Evolutionary conservation across 2,329 filamentous ascomycete genomes (phyloP).

Genomic region (Orbilia brochopaga): DNA sequence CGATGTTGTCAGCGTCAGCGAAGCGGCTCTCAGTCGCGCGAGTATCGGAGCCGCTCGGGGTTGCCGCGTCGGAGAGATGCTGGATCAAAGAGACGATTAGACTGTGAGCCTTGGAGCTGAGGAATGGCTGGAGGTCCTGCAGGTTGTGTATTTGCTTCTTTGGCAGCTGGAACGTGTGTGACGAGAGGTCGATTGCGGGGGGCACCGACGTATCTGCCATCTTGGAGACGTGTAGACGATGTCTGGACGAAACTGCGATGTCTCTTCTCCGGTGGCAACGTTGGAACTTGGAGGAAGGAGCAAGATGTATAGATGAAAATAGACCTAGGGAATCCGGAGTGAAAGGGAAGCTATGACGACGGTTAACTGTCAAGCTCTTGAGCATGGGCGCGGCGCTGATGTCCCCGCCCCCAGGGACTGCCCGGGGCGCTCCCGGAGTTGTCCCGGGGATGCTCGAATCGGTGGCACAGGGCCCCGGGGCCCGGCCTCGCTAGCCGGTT

Average conservation of each 20-base stretch:
- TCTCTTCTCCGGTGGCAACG: not conserved
- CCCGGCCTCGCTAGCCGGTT: no score
- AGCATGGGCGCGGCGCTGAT: slow-evolving; percentile 7
- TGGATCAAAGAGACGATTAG: slow-evolving; percentile 87
- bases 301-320: slow-evolving; percentile 1
- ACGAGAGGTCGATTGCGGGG: slow-evolving; percentile 34
- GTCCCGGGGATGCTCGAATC: not conserved
- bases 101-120: slow-evolving; percentile 79
- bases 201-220: slow-evolving; percentile 23
- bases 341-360: slow-evolving; percentile 18
- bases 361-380: slow-evolving; percentile 9
- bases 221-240: not conserved
- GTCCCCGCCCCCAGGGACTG: slow-evolving; percentile 17
- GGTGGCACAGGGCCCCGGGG: not conserved
- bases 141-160: slow-evolving; percentile 83
- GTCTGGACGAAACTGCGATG: not conserved
- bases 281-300: not conserved
- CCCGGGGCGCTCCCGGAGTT: not conserved
- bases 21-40: slow-evolving; percentile 62
- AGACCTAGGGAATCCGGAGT: not conserved
- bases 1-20: slow-evolving; percentile 59
- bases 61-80: slow-evolving; percentile 86
- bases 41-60: slow-evolving; percentile 65
- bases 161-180: slow-evolving; percentile 70
- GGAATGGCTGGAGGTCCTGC: slow-evolving; percentile 79